Conservation (phyloP, 129 eudicot genomes). For the Centella asiatica region DNA sequence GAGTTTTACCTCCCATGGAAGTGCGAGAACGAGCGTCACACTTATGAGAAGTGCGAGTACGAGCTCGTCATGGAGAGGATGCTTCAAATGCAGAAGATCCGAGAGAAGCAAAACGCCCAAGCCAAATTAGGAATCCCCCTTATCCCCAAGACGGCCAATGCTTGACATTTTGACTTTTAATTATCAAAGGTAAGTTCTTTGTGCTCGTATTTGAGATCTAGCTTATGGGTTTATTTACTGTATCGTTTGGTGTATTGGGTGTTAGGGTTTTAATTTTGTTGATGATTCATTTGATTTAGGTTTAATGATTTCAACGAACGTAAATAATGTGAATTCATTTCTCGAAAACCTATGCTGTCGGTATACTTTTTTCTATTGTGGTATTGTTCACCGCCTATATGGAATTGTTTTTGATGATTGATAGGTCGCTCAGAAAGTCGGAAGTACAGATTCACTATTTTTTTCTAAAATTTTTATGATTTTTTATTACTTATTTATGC, state of each 20-base stretch:
- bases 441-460: too few species aligned
- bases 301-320: too few species aligned
- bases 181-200: conserved; percentile 6
- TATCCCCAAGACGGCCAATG: conserved; percentile 63
- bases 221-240: neutral
- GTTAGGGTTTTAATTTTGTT: neutral
- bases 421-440: too few species aligned
- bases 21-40: conserved; percentile 76
- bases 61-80: conserved; percentile 92
- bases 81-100: conserved; percentile 82
- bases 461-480: too few species aligned
- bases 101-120: conserved; percentile 20
- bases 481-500: too few species aligned
- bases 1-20: conserved; percentile 82
- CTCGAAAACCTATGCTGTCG: too few species aligned
- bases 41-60: conserved; percentile 82
- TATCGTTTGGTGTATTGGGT: too few species aligned
- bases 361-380: too few species aligned
- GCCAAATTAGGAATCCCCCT: conserved; percentile 42
- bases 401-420: too few species aligned
- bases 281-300: neutral
- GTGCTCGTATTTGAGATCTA: neutral
- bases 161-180: conserved; percentile 13
- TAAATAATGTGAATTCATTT: too few species aligned
- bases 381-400: too few species aligned